A percentile compares a stretch with the other conserved stretches of the same genome.
These are phyloP conservation scores for Drosera spatulata DNA, from an alignment of 179 eudicot species.

Conservation along the genomic window DNA sequence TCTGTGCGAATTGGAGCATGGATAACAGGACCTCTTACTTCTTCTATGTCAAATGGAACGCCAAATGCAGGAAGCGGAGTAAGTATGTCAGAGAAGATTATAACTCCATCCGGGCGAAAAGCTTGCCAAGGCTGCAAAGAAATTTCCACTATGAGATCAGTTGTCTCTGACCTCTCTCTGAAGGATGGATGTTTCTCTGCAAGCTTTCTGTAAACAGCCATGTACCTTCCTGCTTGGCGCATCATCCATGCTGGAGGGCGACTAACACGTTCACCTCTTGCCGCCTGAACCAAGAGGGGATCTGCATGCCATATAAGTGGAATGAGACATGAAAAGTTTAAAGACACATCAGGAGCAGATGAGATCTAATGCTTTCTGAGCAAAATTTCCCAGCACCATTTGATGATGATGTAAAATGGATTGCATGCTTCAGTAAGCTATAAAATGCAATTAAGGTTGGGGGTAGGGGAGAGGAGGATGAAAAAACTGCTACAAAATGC, in stretches of 20 bases:
- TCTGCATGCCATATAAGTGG: constrained; percentile 24
- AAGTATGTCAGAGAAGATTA: constrained; percentile 93
- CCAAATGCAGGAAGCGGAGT: constrained; percentile 98
- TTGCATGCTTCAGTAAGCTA: too few relatives aligned
- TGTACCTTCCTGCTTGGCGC: constrained; percentile 99
- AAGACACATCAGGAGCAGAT: not conserved
- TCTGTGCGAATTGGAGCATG: constrained; percentile 83
- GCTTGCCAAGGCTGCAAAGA: constrained; percentile 99
- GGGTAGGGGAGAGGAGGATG: too few relatives aligned
- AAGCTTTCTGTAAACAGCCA: constrained; percentile 96
- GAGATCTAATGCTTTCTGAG: not conserved
- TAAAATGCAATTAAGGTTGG: too few relatives aligned
- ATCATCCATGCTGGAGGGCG: constrained; percentile 99
- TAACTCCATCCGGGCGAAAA: constrained; percentile 91
- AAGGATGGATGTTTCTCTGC: constrained; percentile 92
- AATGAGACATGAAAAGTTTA: not conserved
- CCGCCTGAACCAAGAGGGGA: constrained; percentile 78
- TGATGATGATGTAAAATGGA: too few relatives aligned
- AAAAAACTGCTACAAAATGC: too few relatives aligned
- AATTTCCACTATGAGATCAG: constrained; percentile 96
- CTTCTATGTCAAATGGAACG: constrained; percentile 96
- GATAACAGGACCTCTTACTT: constrained; percentile 89
- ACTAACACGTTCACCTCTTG: constrained; percentile 63
- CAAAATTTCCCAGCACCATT: not conserved
- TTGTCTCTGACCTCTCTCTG: constrained; percentile 97